Percentiles rank a stretch among this genome's conserved stretches.
These are phyloP conservation scores for Thinopyrum obtusiflorum DNA, from an alignment of 202 grass and related monocot genomes.

Conservation along the genomic window DNA sequence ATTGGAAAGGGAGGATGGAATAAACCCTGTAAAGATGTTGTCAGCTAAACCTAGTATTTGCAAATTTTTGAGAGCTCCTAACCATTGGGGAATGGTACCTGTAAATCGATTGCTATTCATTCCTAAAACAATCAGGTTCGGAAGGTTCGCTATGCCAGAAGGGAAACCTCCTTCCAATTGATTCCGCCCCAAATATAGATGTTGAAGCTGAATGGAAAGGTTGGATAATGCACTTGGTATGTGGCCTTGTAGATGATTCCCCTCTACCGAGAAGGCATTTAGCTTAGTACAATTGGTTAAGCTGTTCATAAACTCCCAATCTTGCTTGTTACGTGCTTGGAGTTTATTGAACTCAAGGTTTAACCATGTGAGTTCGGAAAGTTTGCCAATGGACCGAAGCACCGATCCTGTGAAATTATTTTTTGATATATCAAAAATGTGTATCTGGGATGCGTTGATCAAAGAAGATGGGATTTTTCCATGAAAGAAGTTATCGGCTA, in stretches of 20 bases:
- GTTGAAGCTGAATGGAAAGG: constrained; percentile 26
- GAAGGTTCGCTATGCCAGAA: constrained; percentile 22
- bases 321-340: constrained; percentile 22
- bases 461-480: constrained; percentile 29
- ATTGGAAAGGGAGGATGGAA: constrained; percentile 49
- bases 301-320: constrained; percentile 41
- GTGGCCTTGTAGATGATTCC: constrained; percentile 14
- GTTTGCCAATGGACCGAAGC: constrained; percentile 38
- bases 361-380: constrained; percentile 29
- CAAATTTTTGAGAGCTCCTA: constrained; percentile 29
- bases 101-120: constrained; percentile 38
- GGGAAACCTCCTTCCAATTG: constrained; percentile 31
- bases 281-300: constrained; percentile 44
- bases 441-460: constrained; percentile 26
- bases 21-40: constrained; percentile 37
- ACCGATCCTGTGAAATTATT: constrained; percentile 42
- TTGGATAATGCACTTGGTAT: constrained; percentile 35
- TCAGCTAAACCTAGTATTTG: constrained; percentile 16
- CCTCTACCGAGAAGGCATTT: neutral
- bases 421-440: neutral
- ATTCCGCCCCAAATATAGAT: constrained; percentile 20
- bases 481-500: constrained; percentile 21
- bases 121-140: constrained; percentile 18
- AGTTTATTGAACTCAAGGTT: constrained; percentile 38
- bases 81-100: constrained; percentile 27